Evolutionary conservation across 2,329 filamentous ascomycete species (phyloP).

Genomic region (Xylaria sp.): DNA sequence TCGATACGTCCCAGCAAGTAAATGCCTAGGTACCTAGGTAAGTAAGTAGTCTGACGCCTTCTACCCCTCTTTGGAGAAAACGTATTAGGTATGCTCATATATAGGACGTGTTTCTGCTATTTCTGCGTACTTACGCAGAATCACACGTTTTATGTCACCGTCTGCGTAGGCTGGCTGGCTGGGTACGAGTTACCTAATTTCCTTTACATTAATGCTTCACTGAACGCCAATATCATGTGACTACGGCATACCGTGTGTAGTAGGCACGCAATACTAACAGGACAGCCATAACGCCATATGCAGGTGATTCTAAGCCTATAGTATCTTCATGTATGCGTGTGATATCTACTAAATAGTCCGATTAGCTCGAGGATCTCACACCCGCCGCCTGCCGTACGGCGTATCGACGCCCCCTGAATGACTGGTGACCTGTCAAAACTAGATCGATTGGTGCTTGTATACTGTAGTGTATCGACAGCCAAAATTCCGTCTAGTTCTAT

Average conservation of each 20-base stretch:
- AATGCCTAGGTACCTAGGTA: too few species aligned
- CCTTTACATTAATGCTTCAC: too few species aligned
- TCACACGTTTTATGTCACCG: too few species aligned
- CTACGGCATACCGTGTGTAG: not conserved
- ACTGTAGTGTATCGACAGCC: not conserved
- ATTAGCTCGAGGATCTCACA: not conserved
- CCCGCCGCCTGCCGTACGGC: not conserved
- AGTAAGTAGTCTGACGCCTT: too few species aligned
- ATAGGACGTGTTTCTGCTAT: too few species aligned
- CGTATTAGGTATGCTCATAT: too few species aligned
- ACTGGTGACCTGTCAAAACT: not conserved
- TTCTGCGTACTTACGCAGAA: too few species aligned
- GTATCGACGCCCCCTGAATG: not conserved
- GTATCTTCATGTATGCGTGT: not conserved
- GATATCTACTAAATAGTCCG: not conserved
- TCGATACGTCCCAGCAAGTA: too few species aligned
- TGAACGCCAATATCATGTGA: constrained; percentile 4
- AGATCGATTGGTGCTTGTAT: not conserved
- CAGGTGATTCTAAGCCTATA: not conserved
- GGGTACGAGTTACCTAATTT: too few species aligned
- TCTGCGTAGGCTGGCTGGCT: too few species aligned
- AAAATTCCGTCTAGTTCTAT: not conserved
- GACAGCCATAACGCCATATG: not conserved
- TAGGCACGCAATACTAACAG: not conserved
- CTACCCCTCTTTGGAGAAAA: too few species aligned